Evolutionary conservation across 108 stramenopile genomes (phyloP).

Genomic region (Fragilaria radians): DNA sequence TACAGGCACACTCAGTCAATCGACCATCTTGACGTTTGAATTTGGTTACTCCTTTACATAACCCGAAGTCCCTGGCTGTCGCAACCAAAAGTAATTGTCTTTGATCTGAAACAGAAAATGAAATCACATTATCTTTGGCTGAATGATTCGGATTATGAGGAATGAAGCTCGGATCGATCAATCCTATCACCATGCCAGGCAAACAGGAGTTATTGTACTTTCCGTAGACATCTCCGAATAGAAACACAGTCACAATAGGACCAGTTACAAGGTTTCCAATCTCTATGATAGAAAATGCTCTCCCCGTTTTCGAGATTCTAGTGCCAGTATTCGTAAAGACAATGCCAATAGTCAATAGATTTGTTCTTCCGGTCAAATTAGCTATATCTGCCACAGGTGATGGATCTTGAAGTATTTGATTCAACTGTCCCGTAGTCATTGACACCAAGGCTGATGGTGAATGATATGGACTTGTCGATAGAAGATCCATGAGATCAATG

Average conservation of each 20-base stretch:
- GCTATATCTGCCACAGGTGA: conserved; percentile 25
- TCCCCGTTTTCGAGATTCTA: conserved; percentile 42
- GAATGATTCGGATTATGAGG: conserved; percentile 21
- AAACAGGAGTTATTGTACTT: conserved; percentile 17
- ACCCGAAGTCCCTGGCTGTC: conserved; percentile 59
- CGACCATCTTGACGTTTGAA: conserved; percentile 22
- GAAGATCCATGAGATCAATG: conserved; percentile 37
- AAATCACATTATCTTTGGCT: conserved; percentile 23
- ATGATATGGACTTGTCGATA: conserved; percentile 21
- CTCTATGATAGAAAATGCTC: conserved; percentile 57
- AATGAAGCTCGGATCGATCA: conserved; percentile 50
- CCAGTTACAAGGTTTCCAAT: conserved; percentile 55
- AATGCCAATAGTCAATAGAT: conserved; percentile 39
- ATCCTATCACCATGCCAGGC: conserved; percentile 48
- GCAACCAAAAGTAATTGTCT: conserved; percentile 54
- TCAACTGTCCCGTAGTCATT: conserved; percentile 29
- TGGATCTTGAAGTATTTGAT: conserved; percentile 24
- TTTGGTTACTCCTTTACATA: conserved; percentile 43
- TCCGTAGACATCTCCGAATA: conserved; percentile 74
- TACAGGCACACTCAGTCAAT: conserved; percentile 28
- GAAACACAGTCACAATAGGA: conserved; percentile 53
- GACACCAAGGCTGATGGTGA: conserved; percentile 36
- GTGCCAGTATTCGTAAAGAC: conserved; percentile 51
- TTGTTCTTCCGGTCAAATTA: conserved; percentile 39
- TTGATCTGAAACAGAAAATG: conserved; percentile 51